Evolutionary conservation across 1,139 yeast species (phyloP), one percentile per base, ranked within the genome.

Genomic region (Yamadazyma songkhlaensis): DNA sequence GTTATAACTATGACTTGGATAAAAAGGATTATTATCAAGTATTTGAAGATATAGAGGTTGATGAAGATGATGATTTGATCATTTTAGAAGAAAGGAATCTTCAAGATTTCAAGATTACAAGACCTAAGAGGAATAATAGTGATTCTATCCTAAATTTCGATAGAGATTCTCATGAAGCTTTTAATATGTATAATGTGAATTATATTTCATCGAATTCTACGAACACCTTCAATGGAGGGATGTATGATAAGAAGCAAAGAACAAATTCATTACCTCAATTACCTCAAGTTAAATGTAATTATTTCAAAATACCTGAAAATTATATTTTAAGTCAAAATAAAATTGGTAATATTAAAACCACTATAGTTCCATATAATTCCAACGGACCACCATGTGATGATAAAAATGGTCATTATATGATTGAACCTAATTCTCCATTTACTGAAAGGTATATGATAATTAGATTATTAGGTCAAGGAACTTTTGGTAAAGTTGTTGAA

Each of bases 401-500:
- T 55, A 80, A 80, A 36, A 89, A 87, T 46, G 96, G 96, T 0
- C 94, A 89, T 59, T 88, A 86, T 54, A 75, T 85, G 34, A 81
- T 84, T 28, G 77, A 70, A 39, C 61, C 72, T 10, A 79, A 81
- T 43, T 80, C 81, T 31, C 49, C 60, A 3, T 82, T 84, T 58
- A 84, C 90, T 24, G 77, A 83, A 48, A 68, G 95, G 35, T 82
- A 84, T 51, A 62, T 78, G 20, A 81, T 86, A 13, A 65, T 76
- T 25, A 74, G 81, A 39, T 66, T 88, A 37, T 67, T 94, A 43
- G 99, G 99, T 15, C 97, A 92, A 55, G 99, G 99, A 6, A 94
- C 98, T 0, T 94, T 92, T 67, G 98, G 98, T 13, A 92, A 90
- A 57, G 99, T 94, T 10, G 84, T 89, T 28, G 80, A 80, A 50